A percentile compares a stretch with the other conserved stretches of the same genome.
phyloP scores from a whole-genome alignment of 345 rosid species.

The Eucalyptus marginata region DNA sequence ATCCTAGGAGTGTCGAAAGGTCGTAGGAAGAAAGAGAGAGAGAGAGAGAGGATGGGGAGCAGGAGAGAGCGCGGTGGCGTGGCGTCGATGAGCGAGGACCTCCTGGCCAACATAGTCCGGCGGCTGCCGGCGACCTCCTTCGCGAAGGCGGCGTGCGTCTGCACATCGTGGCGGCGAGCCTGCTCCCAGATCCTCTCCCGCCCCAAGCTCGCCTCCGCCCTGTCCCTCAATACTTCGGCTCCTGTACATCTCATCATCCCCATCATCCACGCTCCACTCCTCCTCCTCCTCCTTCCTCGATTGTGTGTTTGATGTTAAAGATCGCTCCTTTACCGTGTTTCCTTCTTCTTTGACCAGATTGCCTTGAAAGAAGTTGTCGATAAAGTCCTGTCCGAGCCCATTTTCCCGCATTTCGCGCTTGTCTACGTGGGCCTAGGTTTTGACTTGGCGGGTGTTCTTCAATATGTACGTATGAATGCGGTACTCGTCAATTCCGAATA shows the following conservation, averaged over 20 bases:
- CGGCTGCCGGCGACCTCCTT: conserved; percentile 39
- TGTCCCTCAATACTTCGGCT: conserved; percentile 23
- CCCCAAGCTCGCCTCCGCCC: conserved; percentile 50
- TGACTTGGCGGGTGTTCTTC: not conserved
- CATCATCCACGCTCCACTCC: not conserved
- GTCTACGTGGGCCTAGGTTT: conserved; percentile 10
- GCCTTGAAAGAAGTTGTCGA: conserved; percentile 53
- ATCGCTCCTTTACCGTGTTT: not conserved
- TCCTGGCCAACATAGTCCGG: conserved; percentile 21
- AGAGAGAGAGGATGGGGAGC: not conserved
- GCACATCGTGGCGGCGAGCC: conserved; percentile 26
- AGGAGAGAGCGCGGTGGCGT: not conserved
- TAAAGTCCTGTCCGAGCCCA: conserved; percentile 48
- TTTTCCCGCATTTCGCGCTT: conserved; percentile 54
- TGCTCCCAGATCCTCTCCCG: conserved; percentile 25
- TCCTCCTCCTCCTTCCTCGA: not conserved
- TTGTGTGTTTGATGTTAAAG: not conserved
- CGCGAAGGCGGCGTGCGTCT: conserved; percentile 41
- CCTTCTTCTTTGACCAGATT: conserved; percentile 5
- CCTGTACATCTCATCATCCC: conserved; percentile 6
- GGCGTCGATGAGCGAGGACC: conserved; percentile 10
- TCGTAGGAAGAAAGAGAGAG: not conserved
- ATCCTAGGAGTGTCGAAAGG: not conserved
- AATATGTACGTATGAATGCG: conserved; percentile 5
- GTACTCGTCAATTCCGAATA: not conserved